Evolutionary conservation across 2,329 filamentous ascomycete species (phyloP).

Genomic region (Lecanicillium sp.): DNA sequence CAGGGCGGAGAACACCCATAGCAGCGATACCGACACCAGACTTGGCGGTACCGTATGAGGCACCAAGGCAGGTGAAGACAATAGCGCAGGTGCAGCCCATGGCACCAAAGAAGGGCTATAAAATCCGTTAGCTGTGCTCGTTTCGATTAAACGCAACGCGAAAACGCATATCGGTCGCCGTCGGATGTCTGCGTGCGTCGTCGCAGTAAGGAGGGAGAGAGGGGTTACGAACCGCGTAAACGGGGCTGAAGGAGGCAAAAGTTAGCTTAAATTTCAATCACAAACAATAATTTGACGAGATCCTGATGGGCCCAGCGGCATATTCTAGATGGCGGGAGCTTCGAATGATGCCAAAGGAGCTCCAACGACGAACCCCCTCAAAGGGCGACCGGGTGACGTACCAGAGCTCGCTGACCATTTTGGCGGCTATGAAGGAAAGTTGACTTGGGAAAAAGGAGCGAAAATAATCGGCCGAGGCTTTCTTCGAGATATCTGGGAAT

Average conservation of each 20-base stretch:
- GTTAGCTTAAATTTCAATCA: conserved; percentile 33
- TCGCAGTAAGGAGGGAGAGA: conserved; percentile 12
- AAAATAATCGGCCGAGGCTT: conserved; percentile 5
- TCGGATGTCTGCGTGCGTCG: conserved; percentile 6
- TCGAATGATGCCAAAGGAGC: conserved; percentile 10
- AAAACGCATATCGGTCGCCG: background rate
- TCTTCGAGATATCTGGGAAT: conserved; percentile 7
- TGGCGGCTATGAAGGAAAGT: conserved; percentile 31
- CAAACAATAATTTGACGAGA: no score
- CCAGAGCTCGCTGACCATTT: conserved; percentile 76
- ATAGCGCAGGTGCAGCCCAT: conserved; percentile 97
- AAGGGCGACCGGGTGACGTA: conserved; percentile 42
- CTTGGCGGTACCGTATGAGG: conserved; percentile 98
- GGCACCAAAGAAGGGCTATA: conserved; percentile 82
- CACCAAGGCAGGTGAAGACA: conserved; percentile 93
- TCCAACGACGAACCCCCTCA: conserved; percentile 7
- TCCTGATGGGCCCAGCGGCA: no score
- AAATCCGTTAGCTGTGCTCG: conserved; percentile 21
- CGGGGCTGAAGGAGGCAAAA: conserved; percentile 56
- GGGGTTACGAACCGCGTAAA: conserved; percentile 85
- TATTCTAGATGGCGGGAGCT: conserved; percentile 11
- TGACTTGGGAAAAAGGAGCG: conserved; percentile 10
- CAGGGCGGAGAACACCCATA: conserved; percentile 96
- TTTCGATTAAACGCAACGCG: background rate
- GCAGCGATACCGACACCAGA: conserved; percentile 97